Evolutionary conservation across 306 rosid genomes (phyloP), one percentile per base, ranked within the genome.

Genomic region (Cucumis melo): DNA sequence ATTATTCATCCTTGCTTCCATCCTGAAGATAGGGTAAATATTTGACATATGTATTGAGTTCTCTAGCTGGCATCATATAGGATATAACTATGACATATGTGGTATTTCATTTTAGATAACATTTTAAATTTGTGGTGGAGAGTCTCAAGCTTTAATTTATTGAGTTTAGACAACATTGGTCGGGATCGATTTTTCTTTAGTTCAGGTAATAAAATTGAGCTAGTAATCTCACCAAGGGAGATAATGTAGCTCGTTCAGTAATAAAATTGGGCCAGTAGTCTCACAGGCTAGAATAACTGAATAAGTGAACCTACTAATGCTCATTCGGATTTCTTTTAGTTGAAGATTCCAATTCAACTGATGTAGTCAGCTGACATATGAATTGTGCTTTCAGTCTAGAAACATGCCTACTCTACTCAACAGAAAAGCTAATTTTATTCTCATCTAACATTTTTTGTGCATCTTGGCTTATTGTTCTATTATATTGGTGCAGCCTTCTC

Each of bases 1-100:
- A 92, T 92, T 65, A 92, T 95, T 78, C 99, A 95, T 73, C 99
- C 99, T 3, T 95, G 99, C 78, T 95, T 95, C 51, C 99, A 95
- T 80, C 99, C 99, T 11, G 99, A 95, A 58, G 99, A 94, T 82
- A 87, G 97, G 90, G 99, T 94, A 85, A 51, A 20, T 75, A 34
- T 7, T 55, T 13, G 10, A 27, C 55, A 36, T 6, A 34, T 13
- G 29, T 20, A 19, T 24, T 77, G 15, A 20, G 6, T 54, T 34
- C 24, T 67, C 36, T 38, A 15, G 20, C 56, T 62, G 55, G 9
- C 34, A 27, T 41, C 34, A 62, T 39, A 10, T 74, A 56, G 24
- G 12, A 62, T 39, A 10, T 74, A 56, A 23, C 21, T 46, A 48
- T 24, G 75, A 11, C 55, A 42, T 46, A 5, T 20, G 32, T 70